These are phyloP conservation scores for Trichoderma breve DNA, from an alignment of 2,329 filamentous ascomycete genomes.

Conservation along the genomic window DNA sequence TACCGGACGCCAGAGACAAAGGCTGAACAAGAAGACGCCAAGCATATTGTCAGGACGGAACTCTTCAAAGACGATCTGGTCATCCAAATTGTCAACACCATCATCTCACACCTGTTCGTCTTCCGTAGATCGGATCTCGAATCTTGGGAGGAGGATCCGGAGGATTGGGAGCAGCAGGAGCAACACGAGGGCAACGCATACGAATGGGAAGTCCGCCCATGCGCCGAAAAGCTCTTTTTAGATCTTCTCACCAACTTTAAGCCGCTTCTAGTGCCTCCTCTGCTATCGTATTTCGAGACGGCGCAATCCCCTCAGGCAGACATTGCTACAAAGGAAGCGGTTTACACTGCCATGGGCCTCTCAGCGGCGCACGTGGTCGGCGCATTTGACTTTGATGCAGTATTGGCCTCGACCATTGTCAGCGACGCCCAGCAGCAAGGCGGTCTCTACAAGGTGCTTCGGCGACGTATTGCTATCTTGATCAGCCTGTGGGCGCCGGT, in stretches of 20 bases:
- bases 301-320: conserved; percentile 66
- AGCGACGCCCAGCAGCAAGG: conserved; percentile 69
- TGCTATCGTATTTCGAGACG: conserved; percentile 78
- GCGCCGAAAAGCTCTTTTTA: conserved; percentile 89
- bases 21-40: conserved; percentile 70
- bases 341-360: conserved; percentile 90
- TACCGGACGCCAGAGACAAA: conserved; percentile 74
- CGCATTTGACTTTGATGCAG: conserved; percentile 77
- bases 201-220: conserved; percentile 89
- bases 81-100: conserved; percentile 74
- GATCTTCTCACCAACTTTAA: conserved; percentile 90
- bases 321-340: conserved; percentile 84
- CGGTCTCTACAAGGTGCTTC: conserved; percentile 71
- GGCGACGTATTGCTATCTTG: conserved; percentile 83
- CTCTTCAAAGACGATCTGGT: conserved; percentile 77
- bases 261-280: conserved; percentile 70
- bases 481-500: conserved; percentile 87
- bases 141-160: conserved; percentile 90
- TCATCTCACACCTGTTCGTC: conserved; percentile 85
- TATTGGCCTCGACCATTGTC: conserved; percentile 72
- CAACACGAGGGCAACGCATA: conserved; percentile 81
- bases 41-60: conserved; percentile 65
- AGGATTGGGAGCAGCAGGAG: conserved; percentile 92
- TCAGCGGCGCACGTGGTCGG: conserved; percentile 72
- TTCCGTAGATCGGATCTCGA: conserved; percentile 82